Base-by-base conservation (phyloP, 257 asterid genomes). In the Solanum pimpinellifolium region DNA sequence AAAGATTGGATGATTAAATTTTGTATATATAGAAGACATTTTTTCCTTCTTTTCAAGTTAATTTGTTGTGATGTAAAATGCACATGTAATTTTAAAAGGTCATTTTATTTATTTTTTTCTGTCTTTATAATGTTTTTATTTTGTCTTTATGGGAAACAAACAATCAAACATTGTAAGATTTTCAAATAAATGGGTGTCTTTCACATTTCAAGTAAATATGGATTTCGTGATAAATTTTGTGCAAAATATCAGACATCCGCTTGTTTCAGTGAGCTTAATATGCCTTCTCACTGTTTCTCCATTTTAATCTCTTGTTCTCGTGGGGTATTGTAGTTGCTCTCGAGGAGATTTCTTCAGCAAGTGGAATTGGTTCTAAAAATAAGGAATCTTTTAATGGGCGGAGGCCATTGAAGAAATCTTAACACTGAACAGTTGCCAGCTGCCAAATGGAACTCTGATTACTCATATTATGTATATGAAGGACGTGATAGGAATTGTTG, bases 401-500 rank as follows among this genome's bases (percentile, higher is more conserved):
- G 98, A 89, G 88, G 90, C 89, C 10, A 76, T 85, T 86, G 91
- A 90, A 78, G 86, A 85, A 56, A 94, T 95, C 88, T 66, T 91
- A 78, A 92, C 49, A 89, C 88, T 4, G 15, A 14, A 47, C 5
- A 47, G 91, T 46, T 92, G 88, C 84, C 90, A 87, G 87, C 88
- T 94, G 88, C 92, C 78, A 90, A 74, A 89, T 18, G 93, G 90
- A 88, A 85, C 89, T 85, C 93, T 88, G 83, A 91, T 82, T 82
- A 86, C 94, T 88, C 90, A 90, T 66, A 74, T 91, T 83, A 86
- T 91, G 56, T 87, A 90, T 86, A 87, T 89, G 46, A 92, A 93
- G 87, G 98, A 94, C 80, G 94, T 94, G 91, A 72, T 94, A 11
- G 99, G 31, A 76, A 42, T 93, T 75, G 97, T 94, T 90, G 96